Evolutionary conservation across 1,139 yeast genomes (phyloP), one percentile per base, ranked within the genome.

Genomic region (Chernovozyma sophiae-reginae): DNA sequence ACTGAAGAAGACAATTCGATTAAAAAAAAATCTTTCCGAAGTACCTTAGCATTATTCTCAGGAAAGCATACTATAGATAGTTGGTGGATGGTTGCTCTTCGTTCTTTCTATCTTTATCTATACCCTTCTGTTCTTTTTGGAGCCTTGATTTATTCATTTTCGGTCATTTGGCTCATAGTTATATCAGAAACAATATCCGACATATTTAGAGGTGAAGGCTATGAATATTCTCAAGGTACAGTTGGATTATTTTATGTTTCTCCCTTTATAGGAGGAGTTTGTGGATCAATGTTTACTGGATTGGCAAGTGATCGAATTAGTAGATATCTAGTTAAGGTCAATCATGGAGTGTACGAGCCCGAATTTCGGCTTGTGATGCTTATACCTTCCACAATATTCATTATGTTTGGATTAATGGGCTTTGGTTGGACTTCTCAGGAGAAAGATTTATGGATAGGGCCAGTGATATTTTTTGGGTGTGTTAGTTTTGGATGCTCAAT

Each of bases 121-220:
- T 79, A 77, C 51, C 82, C 84, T 0, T 60, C 75, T 3, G 62
- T 79, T 14, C 52, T 75, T n/a, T 78, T 68, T 48, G 74, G 80
- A 0, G 63, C 82, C 1, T 48, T 78, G 8, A 55, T 74, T 2
- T 79, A 79, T 47, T 62, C 80, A 1, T 63, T 78, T 41, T 77
- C 81, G 10, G 81, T 79, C 19, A 80, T 79, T 16, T 79, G 82
- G 82, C 66, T 79, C 36, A 78, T 79, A 52, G 74, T 77, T 34
- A 71, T 79, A 33, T 74, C 81, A 1, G 83, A 79, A 51, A 68
- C 78, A 1, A 68, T 79, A 25, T 63, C 79, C 3, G 66, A 68
- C 12, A 72, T 77, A 22, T 79, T 78, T 47, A 53, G 64, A 14
- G 51, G 55, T 13, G 55, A 52, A 5, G 77, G 77, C 0, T 79